Evolutionary conservation across 345 rosid genomes (phyloP).

Genomic region (Toxicodendron radicans): DNA sequence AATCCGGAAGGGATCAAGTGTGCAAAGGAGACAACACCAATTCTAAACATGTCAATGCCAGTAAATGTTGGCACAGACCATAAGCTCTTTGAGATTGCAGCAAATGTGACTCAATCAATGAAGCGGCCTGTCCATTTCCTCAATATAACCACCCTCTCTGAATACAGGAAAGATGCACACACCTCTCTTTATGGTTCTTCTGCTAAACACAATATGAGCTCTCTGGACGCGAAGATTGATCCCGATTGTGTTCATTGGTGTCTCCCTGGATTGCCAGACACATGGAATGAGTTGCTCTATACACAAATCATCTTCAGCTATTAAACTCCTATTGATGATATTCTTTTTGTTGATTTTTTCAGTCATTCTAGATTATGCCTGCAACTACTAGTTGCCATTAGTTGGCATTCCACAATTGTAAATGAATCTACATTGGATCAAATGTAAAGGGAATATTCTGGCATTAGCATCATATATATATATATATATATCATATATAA

Average conservation of each 20-base stretch:
- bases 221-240: constrained; percentile 50
- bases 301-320: constrained; percentile 44
- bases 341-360: background rate
- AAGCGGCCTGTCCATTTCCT: constrained; percentile 47
- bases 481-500: too few relatives aligned
- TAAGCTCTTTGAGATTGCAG: constrained; percentile 42
- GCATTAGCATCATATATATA: too few relatives aligned
- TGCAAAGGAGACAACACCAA: constrained; percentile 57
- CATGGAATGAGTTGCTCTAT: constrained; percentile 85
- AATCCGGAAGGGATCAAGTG: constrained; percentile 55
- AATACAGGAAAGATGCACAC: constrained; percentile 88
- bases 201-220: constrained; percentile 43
- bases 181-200: constrained; percentile 43
- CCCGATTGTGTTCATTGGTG: constrained; percentile 97
- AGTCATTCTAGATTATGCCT: too few relatives aligned
- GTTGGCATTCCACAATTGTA: too few relatives aligned
- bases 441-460: too few relatives aligned
- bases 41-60: constrained; percentile 37
- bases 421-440: too few relatives aligned
- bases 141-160: constrained; percentile 70
- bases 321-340: background rate
- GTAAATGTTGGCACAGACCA: constrained; percentile 62
- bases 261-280: constrained; percentile 90
- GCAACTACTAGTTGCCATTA: too few relatives aligned
- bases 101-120: constrained; percentile 43